Percentiles rank a stretch among this genome's conserved stretches.
Conservation (phyloP, 2,329 filamentous ascomycete species). For the Colletotrichum sp. region DNA sequence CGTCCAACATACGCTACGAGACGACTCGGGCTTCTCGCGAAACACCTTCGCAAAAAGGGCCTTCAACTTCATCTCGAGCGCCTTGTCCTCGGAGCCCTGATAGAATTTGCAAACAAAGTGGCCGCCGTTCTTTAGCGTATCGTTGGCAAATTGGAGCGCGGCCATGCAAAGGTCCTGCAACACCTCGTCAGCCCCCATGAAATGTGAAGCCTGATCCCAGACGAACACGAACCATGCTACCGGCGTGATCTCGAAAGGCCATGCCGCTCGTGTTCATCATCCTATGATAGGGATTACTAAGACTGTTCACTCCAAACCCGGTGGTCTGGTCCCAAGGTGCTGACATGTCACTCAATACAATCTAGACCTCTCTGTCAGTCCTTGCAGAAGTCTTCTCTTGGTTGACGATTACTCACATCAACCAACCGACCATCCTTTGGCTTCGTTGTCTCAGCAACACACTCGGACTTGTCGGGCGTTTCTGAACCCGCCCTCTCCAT, state of each 20-base stretch:
- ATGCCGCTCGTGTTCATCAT: conserved; percentile 99
- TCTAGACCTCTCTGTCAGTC: conserved; percentile 40
- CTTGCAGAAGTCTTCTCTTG: not conserved
- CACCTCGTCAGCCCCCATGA: not conserved
- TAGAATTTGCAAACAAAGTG: conserved; percentile 99
- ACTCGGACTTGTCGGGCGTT: conserved; percentile 33
- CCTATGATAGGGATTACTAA: conserved; percentile 97
- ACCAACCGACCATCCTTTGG: conserved; percentile 57
- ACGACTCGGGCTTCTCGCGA: conserved; percentile 90
- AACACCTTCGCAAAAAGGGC: conserved; percentile 81
- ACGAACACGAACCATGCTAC: conserved; percentile 80
- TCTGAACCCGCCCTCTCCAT: conserved; percentile 53
- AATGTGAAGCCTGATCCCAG: not conserved
- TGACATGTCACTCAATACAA: conserved; percentile 99
- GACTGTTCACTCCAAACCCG: conserved; percentile 82
- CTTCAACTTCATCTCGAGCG: conserved; percentile 75
- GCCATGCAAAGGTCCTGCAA: conserved; percentile 85
- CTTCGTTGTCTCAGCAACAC: conserved; percentile 29
- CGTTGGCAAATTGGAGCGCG: conserved; percentile 83
- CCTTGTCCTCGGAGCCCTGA: conserved; percentile 85
- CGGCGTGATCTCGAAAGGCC: conserved; percentile 83
- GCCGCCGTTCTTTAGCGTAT: conserved; percentile 81
- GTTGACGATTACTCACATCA: conserved; percentile 59
- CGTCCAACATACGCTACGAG: conserved; percentile 71
- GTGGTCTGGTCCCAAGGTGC: conserved; percentile 87